Percentiles rank a stretch among this genome's conserved stretches.
Conservation (phyloP, 2,329 filamentous ascomycete species). For the Escovopsis sp. region DNA sequence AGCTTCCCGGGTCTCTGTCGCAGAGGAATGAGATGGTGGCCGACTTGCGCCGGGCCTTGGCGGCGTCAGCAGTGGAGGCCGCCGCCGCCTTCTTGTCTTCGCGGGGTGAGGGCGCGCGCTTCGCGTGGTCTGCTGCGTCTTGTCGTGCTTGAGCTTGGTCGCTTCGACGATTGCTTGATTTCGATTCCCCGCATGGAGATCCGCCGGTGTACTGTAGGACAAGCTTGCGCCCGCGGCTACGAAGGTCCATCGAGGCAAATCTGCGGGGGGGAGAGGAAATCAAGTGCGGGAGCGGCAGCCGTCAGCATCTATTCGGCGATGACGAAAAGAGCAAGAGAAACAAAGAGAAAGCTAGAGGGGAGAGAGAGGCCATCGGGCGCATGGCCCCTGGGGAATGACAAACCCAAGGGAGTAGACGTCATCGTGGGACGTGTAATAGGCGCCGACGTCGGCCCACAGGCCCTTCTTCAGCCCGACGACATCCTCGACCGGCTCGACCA, state of each 20-base stretch:
- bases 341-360: no score
- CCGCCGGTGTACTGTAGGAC: conserved; percentile 65
- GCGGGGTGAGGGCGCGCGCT: not conserved
- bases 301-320: no score
- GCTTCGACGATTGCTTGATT: conserved; percentile 15
- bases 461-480: conserved; percentile 49
- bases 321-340: no score
- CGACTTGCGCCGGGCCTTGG: conserved; percentile 45
- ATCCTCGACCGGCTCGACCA: conserved; percentile 50
- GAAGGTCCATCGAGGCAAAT: conserved; percentile 35
- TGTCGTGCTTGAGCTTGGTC: conserved; percentile 6
- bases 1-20: conserved; percentile 61
- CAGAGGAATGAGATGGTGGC: conserved; percentile 88
- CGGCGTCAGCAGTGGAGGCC: conserved; percentile 15
- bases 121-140: conserved; percentile 5
- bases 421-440: conserved; percentile 54
- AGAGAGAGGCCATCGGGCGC: not conserved
- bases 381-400: conserved; percentile 15
- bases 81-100: not conserved
- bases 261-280: conserved; percentile 6
- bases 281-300: no score
- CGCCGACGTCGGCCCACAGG: conserved; percentile 60
- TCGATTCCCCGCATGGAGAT: conserved; percentile 49
- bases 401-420: conserved; percentile 64
- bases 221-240: conserved; percentile 55